phyloP scores from a whole-genome alignment of 1,284 basidiomycete genomes.

The Apiotrichum veenhuisii region DNA sequence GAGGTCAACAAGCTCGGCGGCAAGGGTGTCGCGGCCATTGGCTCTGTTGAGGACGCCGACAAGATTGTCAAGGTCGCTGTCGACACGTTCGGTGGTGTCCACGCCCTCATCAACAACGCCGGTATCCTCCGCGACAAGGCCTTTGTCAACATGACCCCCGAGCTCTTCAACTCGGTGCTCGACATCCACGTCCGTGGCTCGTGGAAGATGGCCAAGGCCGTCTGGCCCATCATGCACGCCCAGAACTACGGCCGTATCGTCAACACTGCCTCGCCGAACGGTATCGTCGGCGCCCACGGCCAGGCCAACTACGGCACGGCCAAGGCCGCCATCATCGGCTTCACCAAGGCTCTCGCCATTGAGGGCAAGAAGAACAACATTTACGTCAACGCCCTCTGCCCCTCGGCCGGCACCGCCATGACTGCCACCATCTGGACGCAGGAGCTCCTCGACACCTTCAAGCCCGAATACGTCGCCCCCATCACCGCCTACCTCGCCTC shows the following conservation, averaged over 20 bases:
- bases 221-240: constrained; percentile 95
- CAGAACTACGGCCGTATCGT: constrained; percentile 96
- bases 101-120: constrained; percentile 89
- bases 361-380: constrained; percentile 93
- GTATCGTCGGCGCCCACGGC: constrained; percentile 92
- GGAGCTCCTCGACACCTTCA: constrained; percentile 79
- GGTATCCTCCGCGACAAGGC: constrained; percentile 91
- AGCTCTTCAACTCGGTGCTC: constrained; percentile 91
- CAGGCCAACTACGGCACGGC: constrained; percentile 86
- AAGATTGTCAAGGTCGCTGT: constrained; percentile 81
- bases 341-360: constrained; percentile 84
- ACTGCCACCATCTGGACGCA: constrained; percentile 78
- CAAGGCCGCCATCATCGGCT: constrained; percentile 86
- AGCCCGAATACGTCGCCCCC: constrained; percentile 88
- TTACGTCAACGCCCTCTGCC: constrained; percentile 81
- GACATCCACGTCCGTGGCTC: constrained; percentile 75
- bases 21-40: constrained; percentile 81
- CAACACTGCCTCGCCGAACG: constrained; percentile 88
- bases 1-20: constrained; percentile 85
- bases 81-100: constrained; percentile 82
- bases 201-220: constrained; percentile 87
- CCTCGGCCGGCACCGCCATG: constrained; percentile 88
- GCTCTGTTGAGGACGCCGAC: constrained; percentile 83
- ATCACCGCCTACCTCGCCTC: constrained; percentile 88
- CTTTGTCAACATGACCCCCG: constrained; percentile 80